Evolutionary conservation across 176 grass and related monocot species (phyloP).

Genomic region (Metroxylon sagu): DNA sequence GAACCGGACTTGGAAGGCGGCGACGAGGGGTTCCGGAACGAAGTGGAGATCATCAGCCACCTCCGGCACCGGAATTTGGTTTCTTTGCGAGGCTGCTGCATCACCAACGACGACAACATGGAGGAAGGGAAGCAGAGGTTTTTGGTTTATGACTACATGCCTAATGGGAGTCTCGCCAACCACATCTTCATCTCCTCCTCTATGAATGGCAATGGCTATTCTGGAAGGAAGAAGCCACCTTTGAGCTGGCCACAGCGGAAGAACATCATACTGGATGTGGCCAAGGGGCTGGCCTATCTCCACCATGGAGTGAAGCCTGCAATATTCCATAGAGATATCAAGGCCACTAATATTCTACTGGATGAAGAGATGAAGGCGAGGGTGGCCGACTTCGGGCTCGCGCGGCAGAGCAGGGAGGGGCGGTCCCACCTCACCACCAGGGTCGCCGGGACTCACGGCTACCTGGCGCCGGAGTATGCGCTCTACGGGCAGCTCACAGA

Average conservation of each 20-base stretch:
- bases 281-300: slow-evolving; percentile 72
- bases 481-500: slow-evolving; percentile 95
- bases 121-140: slow-evolving; percentile 70
- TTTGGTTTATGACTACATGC: slow-evolving; percentile 93
- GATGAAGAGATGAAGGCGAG: slow-evolving; percentile 61
- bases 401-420: slow-evolving; percentile 70
- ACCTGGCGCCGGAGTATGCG: slow-evolving; percentile 92
- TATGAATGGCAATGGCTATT: neutral
- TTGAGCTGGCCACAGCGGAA: slow-evolving; percentile 56
- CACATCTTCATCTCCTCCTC: slow-evolving; percentile 42
- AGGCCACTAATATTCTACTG: slow-evolving; percentile 84
- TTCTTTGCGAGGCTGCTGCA: slow-evolving; percentile 75
- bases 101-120: slow-evolving; percentile 34
- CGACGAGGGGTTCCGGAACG: slow-evolving; percentile 87
- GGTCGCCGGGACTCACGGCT: slow-evolving; percentile 88
- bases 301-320: slow-evolving; percentile 88
- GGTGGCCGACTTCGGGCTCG: slow-evolving; percentile 81
- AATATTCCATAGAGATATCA: slow-evolving; percentile 92
- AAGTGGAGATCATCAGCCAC: slow-evolving; percentile 88
- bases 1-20: slow-evolving; percentile 55
- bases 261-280: slow-evolving; percentile 61
- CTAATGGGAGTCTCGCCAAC: slow-evolving; percentile 67
- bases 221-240: neutral
- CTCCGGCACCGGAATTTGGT: slow-evolving; percentile 88
- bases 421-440: slow-evolving; percentile 90